A percentile compares a stretch with the other conserved stretches of the same genome.
These are phyloP conservation scores for Peribolospora kevripleyi DNA, from an alignment of 768 basidiomycete genomes.

Conservation along the genomic window DNA sequence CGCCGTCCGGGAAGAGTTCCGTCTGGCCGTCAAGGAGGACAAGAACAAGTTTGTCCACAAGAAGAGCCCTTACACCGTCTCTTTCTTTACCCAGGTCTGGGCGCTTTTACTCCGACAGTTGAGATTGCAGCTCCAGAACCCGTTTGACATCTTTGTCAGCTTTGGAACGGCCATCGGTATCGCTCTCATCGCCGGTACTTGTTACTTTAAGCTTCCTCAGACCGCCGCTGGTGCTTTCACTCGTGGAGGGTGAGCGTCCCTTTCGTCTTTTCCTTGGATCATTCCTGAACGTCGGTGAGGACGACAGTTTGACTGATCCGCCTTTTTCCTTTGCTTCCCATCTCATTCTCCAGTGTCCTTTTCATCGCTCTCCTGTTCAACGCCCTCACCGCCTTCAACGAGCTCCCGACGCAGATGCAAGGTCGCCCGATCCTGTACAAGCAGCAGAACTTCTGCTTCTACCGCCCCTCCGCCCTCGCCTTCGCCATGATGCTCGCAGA, in stretches of 20 bases:
- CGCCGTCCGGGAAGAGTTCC: constrained; percentile 41
- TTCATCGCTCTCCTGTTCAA: constrained; percentile 36
- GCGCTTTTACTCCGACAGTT: constrained; percentile 51
- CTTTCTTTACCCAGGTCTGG: constrained; percentile 46
- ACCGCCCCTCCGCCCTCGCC: constrained; percentile 22
- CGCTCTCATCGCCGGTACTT: constrained; percentile 13
- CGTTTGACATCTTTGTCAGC: constrained; percentile 50
- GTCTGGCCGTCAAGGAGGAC: constrained; percentile 44
- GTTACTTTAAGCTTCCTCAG: constrained; percentile 42
- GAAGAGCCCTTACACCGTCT: constrained; percentile 60
- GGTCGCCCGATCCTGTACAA: constrained; percentile 40
- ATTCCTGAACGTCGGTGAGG: constrained; percentile 10
- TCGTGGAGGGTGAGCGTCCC: constrained; percentile 30
- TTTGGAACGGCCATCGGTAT: constrained; percentile 36
- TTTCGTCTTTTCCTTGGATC: constrained; percentile 37
- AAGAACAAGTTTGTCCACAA: constrained; percentile 55
- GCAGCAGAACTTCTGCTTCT: constrained; percentile 25
- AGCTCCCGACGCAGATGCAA: constrained; percentile 37
- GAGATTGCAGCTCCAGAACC: constrained; percentile 39
- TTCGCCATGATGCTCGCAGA: constrained; percentile 21
- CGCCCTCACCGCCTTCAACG: constrained; percentile 20
- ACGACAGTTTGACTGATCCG: constrained; percentile 13
- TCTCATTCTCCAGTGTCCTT: constrained; percentile 6
- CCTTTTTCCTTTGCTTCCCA: not conserved
- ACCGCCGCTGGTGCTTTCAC: constrained; percentile 67